Percentiles rank a stretch among this genome's conserved stretches.
phyloP scores from a whole-genome alignment of 1,139 yeast species.

The Saccharomyces hybrid region DNA sequence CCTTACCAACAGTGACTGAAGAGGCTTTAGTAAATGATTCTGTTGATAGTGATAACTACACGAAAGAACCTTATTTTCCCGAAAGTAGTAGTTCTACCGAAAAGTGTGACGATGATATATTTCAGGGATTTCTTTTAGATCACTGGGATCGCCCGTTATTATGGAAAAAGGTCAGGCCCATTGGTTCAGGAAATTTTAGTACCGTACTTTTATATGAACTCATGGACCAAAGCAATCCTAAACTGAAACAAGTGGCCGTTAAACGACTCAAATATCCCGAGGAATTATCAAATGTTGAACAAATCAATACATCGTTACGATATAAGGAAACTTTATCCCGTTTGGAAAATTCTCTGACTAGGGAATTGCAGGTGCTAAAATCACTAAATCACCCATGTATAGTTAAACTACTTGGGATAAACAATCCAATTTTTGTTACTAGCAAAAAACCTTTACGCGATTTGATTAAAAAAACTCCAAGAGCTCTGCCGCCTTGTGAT shows the following conservation, averaged over 20 bases:
- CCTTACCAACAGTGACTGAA: constrained; percentile 23
- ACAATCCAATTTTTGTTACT: constrained; percentile 24
- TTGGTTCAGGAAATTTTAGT: constrained; percentile 59
- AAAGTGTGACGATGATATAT: constrained; percentile 15
- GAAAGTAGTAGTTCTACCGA: constrained; percentile 10
- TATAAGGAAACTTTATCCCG: constrained; percentile 38
- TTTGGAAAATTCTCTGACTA: constrained; percentile 58
- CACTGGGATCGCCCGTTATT: constrained; percentile 18
- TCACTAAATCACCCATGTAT: constrained; percentile 39
- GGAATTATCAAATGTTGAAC: constrained; percentile 13
- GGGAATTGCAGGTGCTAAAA: constrained; percentile 67
- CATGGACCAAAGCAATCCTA: constrained; percentile 15
- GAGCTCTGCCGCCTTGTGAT: constrained; percentile 33
- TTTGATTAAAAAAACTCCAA: constrained; percentile 8
- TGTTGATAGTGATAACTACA: constrained; percentile 1
- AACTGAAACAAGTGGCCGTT: constrained; percentile 31
- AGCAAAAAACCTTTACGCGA: constrained; percentile 24
- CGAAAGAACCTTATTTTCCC: constrained; percentile 20
- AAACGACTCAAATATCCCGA: constrained; percentile 32
- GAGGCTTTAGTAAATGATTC: constrained; percentile 10
- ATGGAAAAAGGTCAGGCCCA: constrained; percentile 31
- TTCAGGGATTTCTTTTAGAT: constrained; percentile 24
- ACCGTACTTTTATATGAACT: constrained; percentile 43
- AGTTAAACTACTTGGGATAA: constrained; percentile 35
- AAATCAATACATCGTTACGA: constrained; percentile 16